Evolutionary conservation across 768 basidiomycete genomes (phyloP).

Genomic region (Russula dissimulans): DNA sequence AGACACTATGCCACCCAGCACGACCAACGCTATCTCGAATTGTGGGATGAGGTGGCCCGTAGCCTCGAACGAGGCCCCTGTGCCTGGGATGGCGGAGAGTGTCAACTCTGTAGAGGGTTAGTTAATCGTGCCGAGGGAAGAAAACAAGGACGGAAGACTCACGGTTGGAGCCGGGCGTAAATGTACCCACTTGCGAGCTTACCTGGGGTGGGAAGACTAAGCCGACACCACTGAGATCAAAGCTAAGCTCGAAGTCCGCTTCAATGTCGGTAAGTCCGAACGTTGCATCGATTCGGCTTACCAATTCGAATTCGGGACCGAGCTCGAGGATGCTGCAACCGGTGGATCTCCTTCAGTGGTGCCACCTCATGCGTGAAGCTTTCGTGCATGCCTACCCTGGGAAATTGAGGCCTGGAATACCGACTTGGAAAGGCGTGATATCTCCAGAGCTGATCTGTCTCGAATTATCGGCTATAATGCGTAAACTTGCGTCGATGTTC

Average conservation of each 20-base stretch:
- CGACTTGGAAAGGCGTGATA: neutral
- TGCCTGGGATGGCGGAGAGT: neutral
- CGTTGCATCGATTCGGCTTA: neutral
- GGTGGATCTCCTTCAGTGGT: neutral
- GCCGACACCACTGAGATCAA: neutral
- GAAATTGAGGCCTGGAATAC: neutral
- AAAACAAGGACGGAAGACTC: neutral
- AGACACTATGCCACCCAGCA: neutral
- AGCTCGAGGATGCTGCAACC: neutral
- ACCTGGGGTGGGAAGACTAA: neutral
- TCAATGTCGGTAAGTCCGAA: neutral
- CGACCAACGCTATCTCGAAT: constrained; percentile 6
- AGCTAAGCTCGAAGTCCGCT: neutral
- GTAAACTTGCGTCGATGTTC: neutral
- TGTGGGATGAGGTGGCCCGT: constrained; percentile 41
- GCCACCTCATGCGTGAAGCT: no score
- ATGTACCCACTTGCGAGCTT: neutral
- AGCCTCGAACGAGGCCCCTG: constrained; percentile 26
- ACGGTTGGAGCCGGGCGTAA: neutral
- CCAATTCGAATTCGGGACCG: neutral
- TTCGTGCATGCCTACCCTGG: neutral
- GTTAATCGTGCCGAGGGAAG: neutral
- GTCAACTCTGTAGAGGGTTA: neutral
- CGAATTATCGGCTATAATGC: neutral
- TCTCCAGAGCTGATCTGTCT: neutral